Evolutionary conservation across 169 alveolate species (phyloP).

Genomic region (Plasmodium fragile): DNA sequence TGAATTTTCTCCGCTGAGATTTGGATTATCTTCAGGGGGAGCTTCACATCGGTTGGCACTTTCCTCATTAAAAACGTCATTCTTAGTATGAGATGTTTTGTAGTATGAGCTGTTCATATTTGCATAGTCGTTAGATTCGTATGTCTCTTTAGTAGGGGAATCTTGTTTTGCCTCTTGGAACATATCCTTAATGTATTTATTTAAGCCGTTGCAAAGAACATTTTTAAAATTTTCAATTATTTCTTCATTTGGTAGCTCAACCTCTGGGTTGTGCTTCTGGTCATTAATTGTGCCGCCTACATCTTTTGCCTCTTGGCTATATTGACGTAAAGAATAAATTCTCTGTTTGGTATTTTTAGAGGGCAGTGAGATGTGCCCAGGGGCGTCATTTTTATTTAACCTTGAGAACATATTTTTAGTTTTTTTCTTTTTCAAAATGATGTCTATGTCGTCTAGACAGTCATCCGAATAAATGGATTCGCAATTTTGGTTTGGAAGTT

Average conservation of each 20-base stretch:
- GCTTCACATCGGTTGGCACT: not conserved
- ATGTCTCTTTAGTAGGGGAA: not conserved
- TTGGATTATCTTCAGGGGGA: not conserved
- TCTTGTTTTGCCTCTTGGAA: conserved; percentile 2
- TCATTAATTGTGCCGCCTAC: not conserved
- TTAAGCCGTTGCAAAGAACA: conserved; percentile 44
- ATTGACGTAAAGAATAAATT: conserved; percentile 48
- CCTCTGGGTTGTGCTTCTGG: not conserved
- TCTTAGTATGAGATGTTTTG: not conserved
- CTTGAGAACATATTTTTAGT: conserved; percentile 36
- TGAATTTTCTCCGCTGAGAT: not conserved
- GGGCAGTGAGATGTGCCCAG: conserved; percentile 9
- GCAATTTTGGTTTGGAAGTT: not conserved
- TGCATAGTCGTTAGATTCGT: not conserved
- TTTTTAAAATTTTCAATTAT: conserved; percentile 64
- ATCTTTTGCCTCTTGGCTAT: not conserved
- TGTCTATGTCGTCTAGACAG: conserved; percentile 58
- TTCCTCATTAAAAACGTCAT: not conserved
- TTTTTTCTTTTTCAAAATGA: conserved; percentile 48
- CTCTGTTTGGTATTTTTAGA: conserved; percentile 28
- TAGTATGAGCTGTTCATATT: not conserved
- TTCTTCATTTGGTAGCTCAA: not conserved
- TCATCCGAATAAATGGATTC: conserved; percentile 12
- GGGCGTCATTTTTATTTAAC: conserved; percentile 2
- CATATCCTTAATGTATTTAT: conserved; percentile 54